phyloP scores from a whole-genome alignment of 371 early-diverging fungal genomes.

The Amoeboaphelidium occidentale region DNA sequence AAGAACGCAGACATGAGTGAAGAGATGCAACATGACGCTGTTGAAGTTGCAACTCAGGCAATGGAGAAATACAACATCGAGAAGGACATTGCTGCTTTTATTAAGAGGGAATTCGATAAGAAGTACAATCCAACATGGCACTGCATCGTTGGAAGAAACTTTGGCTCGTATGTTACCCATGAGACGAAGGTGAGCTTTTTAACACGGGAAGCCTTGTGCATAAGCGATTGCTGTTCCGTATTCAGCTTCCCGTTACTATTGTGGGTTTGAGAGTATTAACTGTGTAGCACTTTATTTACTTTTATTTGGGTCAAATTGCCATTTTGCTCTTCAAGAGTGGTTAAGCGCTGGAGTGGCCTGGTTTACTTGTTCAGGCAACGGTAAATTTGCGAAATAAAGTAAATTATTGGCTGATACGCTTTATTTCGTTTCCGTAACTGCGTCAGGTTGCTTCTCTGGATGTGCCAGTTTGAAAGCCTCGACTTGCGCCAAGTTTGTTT shows the following conservation, averaged over 20 bases:
- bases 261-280: background rate
- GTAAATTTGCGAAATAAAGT: too few species aligned
- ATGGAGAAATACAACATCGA: slow-evolving; percentile 81
- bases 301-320: slow-evolving; percentile 83
- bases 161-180: slow-evolving; percentile 93
- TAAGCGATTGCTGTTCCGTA: background rate
- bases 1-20: slow-evolving; percentile 96
- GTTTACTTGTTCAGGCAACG: too few species aligned
- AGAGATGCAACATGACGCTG: slow-evolving; percentile 77
- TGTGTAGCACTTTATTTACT: slow-evolving; percentile 86
- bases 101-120: slow-evolving; percentile 94
- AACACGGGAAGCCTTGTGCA: background rate
- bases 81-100: slow-evolving; percentile 87
- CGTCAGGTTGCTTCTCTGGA: slow-evolving; percentile 43
- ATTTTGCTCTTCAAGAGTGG: slow-evolving; percentile 83
- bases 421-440: background rate
- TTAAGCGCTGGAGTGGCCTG: slow-evolving; percentile 12
- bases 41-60: slow-evolving; percentile 72
- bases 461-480: slow-evolving; percentile 40
- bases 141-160: slow-evolving; percentile 89
- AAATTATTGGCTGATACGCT: background rate
- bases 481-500: slow-evolving; percentile 19
- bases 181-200: slow-evolving; percentile 35
- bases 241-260: background rate
- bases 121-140: slow-evolving; percentile 95